Percentiles rank a stretch among this genome's conserved stretches.
These are phyloP conservation scores for Podila epigama DNA, from an alignment of 192 early-diverging fungal genomes.

Conservation along the genomic window DNA sequence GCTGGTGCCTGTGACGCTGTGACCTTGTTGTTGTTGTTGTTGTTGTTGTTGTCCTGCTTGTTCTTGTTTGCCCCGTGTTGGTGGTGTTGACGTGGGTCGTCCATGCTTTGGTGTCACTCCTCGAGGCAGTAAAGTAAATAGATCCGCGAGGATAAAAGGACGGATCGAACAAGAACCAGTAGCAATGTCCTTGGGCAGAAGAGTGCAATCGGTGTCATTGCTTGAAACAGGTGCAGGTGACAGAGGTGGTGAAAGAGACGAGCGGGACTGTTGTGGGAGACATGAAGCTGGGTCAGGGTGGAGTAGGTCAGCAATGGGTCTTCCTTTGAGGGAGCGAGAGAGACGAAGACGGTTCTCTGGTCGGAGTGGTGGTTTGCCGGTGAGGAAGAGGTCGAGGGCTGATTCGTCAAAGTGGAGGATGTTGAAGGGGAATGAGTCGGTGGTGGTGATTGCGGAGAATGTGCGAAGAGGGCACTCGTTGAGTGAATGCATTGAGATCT, in stretches of 20 bases:
- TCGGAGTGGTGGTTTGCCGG: neutral
- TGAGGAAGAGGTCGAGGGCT: slow-evolving; percentile 31
- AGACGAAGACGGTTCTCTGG: neutral
- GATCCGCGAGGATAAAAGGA: slow-evolving; percentile 4
- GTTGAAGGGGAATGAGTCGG: slow-evolving; percentile 10
- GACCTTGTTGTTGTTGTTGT: neutral
- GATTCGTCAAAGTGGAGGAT: slow-evolving; percentile 20
- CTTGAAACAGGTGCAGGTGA: no score
- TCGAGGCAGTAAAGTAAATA: neutral
- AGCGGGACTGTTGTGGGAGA: no score
- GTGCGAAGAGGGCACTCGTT: slow-evolving; percentile 33
- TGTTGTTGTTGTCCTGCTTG: neutral
- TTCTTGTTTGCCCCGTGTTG: neutral
- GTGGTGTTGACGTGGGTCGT: no score
- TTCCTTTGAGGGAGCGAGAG: neutral
- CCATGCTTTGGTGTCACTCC: neutral
- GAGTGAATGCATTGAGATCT: slow-evolving; percentile 27
- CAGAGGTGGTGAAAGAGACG: no score
- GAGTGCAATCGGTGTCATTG: no score
- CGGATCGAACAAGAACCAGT: neutral
- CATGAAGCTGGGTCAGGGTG: neutral
- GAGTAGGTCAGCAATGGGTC: slow-evolving; percentile 10
- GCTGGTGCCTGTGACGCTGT: no score
- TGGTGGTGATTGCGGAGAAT: slow-evolving; percentile 34
- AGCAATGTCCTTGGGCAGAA: neutral